A percentile compares a stretch with the other conserved stretches of the same genome.
Conservation (phyloP, 2,329 filamentous ascomycete genomes). For the Coniochaeta prunicola region DNA sequence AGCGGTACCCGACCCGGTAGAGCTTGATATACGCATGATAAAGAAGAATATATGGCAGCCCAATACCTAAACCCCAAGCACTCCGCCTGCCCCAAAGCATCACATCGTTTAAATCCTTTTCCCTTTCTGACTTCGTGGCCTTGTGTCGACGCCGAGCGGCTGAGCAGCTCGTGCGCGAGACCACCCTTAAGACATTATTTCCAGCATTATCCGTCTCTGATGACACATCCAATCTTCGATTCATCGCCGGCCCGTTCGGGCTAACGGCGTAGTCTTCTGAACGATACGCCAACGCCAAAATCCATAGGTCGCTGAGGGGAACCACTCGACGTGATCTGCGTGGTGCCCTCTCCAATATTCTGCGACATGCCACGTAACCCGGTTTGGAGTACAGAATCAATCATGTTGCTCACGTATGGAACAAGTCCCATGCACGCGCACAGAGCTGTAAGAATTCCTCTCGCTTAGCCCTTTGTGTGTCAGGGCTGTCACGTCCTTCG, state of each 20-base stretch:
- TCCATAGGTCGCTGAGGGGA: neutral
- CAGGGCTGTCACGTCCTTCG: constrained; percentile 74
- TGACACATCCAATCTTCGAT: neutral
- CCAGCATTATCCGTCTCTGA: neutral
- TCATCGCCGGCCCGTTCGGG: neutral
- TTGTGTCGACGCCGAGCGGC: neutral
- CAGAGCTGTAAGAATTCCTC: constrained; percentile 87
- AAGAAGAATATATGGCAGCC: neutral
- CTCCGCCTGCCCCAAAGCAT: neutral
- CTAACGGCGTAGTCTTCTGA: neutral
- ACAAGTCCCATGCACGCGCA: constrained; percentile 89
- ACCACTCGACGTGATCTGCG: neutral
- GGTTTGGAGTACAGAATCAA: neutral
- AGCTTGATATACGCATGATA: neutral
- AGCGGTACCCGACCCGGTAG: neutral
- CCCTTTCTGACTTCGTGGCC: neutral
- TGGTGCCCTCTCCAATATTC: neutral
- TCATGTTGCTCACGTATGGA: constrained; percentile 65
- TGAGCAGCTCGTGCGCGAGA: neutral
- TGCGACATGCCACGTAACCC: neutral
- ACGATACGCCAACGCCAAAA: neutral
- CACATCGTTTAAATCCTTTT: neutral
- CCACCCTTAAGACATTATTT: neutral
- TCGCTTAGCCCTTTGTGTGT: constrained; percentile 77
- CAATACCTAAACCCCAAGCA: neutral